Conservation (phyloP, 2,329 filamentous ascomycete species). For the Incumbomyces lentus region DNA sequence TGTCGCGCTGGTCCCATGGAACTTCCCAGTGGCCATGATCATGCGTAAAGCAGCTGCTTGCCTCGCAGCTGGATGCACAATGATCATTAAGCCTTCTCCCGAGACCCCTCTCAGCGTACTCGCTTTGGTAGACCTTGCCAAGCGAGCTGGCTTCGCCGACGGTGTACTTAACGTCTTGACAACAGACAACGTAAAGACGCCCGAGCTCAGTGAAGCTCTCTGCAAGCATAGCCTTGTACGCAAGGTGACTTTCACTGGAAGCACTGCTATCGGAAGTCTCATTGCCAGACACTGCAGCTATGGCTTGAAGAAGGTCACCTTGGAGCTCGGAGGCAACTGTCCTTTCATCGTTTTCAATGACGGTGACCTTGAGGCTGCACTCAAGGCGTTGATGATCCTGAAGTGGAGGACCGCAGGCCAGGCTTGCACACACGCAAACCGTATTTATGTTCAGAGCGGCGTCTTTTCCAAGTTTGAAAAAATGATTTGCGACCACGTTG, state of each 20-base stretch:
- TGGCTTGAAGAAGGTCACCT: constrained; percentile 32
- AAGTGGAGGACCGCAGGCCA: constrained; percentile 17
- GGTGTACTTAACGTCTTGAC: constrained; percentile 26
- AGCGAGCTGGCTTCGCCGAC: constrained; percentile 25
- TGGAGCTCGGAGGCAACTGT: constrained; percentile 36
- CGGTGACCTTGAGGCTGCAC: constrained; percentile 25
- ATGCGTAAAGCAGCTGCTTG: constrained; percentile 25
- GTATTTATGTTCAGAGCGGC: constrained; percentile 52
- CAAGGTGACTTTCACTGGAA: constrained; percentile 25
- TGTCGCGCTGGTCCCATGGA: constrained; percentile 78
- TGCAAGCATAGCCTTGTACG: constrained; percentile 21
- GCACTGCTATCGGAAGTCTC: constrained; percentile 25
- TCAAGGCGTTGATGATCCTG: constrained; percentile 9
- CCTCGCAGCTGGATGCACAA: constrained; percentile 28
- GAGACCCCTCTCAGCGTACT: constrained; percentile 27
- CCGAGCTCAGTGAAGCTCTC: constrained; percentile 51
- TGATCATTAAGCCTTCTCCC: constrained; percentile 27
- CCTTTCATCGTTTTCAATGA: constrained; percentile 32
- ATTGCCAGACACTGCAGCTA: constrained; percentile 23
- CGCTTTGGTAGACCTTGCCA: constrained; percentile 22
- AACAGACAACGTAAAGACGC: constrained; percentile 64
- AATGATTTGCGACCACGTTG: constrained; percentile 45
- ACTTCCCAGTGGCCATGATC: constrained; percentile 71
- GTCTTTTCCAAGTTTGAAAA: constrained; percentile 44
- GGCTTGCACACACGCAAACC: constrained; percentile 43